These are phyloP conservation scores for Colletotrichum melonis DNA, from an alignment of 2,329 filamentous ascomycete genomes.

Conservation along the genomic window DNA sequence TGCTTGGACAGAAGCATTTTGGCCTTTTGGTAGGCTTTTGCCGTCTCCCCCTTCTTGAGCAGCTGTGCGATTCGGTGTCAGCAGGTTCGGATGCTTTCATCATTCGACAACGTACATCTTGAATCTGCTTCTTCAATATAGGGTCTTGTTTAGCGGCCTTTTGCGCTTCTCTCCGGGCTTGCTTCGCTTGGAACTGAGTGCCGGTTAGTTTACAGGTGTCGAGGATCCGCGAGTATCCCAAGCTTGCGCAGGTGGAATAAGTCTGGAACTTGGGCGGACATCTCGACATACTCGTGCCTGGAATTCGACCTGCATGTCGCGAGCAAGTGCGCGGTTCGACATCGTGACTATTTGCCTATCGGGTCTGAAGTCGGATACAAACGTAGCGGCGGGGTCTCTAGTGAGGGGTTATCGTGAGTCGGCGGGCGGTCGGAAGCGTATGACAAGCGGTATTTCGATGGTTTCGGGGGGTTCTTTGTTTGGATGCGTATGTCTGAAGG, in stretches of 20 bases:
- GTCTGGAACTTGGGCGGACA: background rate
- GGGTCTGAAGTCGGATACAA: background rate
- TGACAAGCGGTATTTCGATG: background rate
- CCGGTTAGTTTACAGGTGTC: background rate
- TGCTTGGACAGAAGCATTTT: conserved; percentile 72
- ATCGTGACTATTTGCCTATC: conserved; percentile 49
- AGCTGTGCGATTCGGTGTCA: conserved; percentile 46
- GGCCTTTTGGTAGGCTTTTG: conserved; percentile 72
- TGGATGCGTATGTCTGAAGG: background rate
- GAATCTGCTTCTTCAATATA: conserved; percentile 71
- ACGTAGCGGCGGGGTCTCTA: background rate
- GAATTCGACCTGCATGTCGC: conserved; percentile 73
- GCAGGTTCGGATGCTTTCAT: background rate
- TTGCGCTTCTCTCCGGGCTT: conserved; percentile 69
- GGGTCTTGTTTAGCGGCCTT: conserved; percentile 72
- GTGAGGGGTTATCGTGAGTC: background rate
- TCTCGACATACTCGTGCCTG: conserved; percentile 62
- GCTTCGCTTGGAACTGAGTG: conserved; percentile 68
- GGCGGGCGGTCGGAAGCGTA: background rate
- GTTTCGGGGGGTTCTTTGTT: background rate
- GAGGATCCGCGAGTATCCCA: background rate
- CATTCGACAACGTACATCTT: conserved; percentile 52
- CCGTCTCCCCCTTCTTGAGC: conserved; percentile 72
- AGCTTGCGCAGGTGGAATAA: background rate
- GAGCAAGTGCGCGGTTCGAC: conserved; percentile 68